Percentiles rank a stretch among this genome's conserved stretches.
Evolutionary conservation across 2,329 filamentous ascomycete species (phyloP).

Genomic region (Penicillium concentricum): DNA sequence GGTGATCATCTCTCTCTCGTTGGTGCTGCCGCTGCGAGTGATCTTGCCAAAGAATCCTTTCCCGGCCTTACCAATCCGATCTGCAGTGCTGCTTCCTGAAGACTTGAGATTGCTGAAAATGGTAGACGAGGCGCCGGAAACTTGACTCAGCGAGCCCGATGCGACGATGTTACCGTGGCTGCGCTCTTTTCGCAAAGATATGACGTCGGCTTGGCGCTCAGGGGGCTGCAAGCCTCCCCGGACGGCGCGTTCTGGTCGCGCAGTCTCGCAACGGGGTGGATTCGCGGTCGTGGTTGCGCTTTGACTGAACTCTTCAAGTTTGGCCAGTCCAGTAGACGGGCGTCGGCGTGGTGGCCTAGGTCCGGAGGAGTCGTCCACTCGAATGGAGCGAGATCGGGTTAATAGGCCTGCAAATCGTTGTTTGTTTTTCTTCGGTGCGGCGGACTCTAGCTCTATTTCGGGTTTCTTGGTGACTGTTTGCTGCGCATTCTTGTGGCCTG

Average conservation of each 20-base stretch:
- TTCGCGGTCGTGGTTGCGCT: constrained; percentile 41
- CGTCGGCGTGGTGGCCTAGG: constrained; percentile 34
- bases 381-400: constrained; percentile 46
- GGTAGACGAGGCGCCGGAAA: constrained; percentile 56
- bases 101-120: constrained; percentile 74
- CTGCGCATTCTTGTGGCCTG: constrained; percentile 25
- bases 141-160: constrained; percentile 48
- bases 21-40: constrained; percentile 67
- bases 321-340: constrained; percentile 41
- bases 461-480: constrained; percentile 26
- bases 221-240: constrained; percentile 62
- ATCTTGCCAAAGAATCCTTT: constrained; percentile 82
- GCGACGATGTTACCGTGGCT: constrained; percentile 42
- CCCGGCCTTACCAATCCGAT: constrained; percentile 67
- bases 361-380: constrained; percentile 41
- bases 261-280: constrained; percentile 62
- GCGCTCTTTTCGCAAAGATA: constrained; percentile 36
- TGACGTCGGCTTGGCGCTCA: constrained; percentile 55
- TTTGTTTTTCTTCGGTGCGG: constrained; percentile 42
- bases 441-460: constrained; percentile 28
- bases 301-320: constrained; percentile 36
- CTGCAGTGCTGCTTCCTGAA: constrained; percentile 71
- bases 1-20: constrained; percentile 66
- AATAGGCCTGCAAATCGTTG: constrained; percentile 47
- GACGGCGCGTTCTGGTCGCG: constrained; percentile 66